These are phyloP conservation scores for Carallia brachiata DNA, from an alignment of 345 rosid genomes.

Conservation along the genomic window DNA sequence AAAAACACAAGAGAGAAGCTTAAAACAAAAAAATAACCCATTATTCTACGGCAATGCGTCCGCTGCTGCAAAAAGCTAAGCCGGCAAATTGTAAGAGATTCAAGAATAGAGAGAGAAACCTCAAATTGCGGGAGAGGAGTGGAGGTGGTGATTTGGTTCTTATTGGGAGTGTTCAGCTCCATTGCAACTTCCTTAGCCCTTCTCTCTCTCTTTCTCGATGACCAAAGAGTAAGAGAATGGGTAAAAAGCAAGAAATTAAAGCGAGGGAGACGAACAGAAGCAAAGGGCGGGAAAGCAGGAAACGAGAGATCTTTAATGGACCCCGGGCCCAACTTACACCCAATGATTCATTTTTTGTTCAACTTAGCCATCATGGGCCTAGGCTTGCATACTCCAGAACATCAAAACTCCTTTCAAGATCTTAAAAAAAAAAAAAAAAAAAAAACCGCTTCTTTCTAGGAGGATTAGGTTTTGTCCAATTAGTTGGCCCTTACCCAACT, in stretches of 20 bases:
- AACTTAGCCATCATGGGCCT: too few species aligned
- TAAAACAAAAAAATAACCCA: background rate
- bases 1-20: background rate
- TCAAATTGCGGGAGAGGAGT: constrained; percentile 43
- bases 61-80: background rate
- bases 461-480: too few species aligned
- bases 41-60: background rate
- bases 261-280: too few species aligned
- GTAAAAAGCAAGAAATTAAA: background rate
- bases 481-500: too few species aligned
- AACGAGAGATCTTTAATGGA: background rate
- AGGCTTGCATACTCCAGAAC: too few species aligned
- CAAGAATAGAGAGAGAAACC: constrained; percentile 19
- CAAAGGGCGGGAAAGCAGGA: constrained; percentile 16
- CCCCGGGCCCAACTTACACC: too few species aligned
- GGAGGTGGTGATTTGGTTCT: constrained; percentile 34
- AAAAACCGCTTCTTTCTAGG: too few species aligned
- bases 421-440: too few species aligned
- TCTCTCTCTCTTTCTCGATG: background rate
- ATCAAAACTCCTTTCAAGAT: too few species aligned
- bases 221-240: too few species aligned
- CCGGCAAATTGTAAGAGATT: background rate
- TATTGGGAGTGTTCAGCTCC: constrained; percentile 65
- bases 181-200: background rate
- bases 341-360: too few species aligned